Base-by-base conservation (phyloP, 2,329 filamentous ascomycete genomes). In the Ramichloridium luteum region DNA sequence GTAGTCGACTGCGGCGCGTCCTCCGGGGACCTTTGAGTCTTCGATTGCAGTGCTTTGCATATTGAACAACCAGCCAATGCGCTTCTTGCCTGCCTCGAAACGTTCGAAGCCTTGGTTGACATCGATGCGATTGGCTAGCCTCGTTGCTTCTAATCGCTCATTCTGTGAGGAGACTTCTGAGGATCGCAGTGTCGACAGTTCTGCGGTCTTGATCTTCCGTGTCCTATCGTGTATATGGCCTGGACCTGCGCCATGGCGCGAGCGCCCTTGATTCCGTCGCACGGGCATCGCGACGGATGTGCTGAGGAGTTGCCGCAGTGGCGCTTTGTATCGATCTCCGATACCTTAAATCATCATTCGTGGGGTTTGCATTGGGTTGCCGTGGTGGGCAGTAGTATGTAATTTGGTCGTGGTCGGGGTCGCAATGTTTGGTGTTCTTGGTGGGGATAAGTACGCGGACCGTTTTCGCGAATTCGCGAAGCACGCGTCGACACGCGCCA, bases 81-180 rank as follows among this genome's bases (percentile, higher is more conserved):
- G 80, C 60, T 79, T 84, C 53, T 80, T 74, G 28, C 84, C 90
- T 17, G 82, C 77, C 43, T 98, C 92, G 55, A 86, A 94, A 30
- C 88, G 80, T 18, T 77, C 70, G 56, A 98, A 98, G 32, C 90
- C 92, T 76, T 96, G 90, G 40, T 72, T 70, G 62, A 96, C 90
- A 62, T 98, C 92, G 54, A 98, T 94, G 49, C 69, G 73, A 60
- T 93, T 75, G 17, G 84, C 84, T 31, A 93, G 72, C 34, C 76
- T 75, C 28, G 77, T 79, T 22, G 84, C 77, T 60, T 98, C 86
- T 60, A 83, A 75, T 58, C 84, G 92, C 59, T 98, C 90, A 66
- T 93, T 84, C 49, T 83, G 76, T 5, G 86, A 92, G 1, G 85
- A 96, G 31, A 73, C 78, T 64, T 98, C 92, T 33, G 74, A 76